Conservation (phyloP, 2,329 filamentous ascomycete species). For the Aspergillus sp. region DNA sequence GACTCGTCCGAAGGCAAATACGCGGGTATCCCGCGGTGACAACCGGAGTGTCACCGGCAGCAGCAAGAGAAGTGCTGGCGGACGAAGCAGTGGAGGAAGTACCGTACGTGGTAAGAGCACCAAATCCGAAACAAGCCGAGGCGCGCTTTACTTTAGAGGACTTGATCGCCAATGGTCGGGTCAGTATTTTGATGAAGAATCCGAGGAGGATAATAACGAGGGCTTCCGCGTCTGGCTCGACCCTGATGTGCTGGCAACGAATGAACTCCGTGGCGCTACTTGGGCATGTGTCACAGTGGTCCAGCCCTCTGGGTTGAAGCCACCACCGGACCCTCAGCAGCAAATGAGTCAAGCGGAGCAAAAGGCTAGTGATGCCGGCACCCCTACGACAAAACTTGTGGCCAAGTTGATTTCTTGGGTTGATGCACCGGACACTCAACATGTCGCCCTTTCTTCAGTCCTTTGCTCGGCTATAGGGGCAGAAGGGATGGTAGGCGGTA, state of each 20-base stretch:
- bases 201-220: conserved; percentile 53
- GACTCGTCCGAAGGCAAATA: conserved; percentile 65
- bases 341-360: conserved; percentile 68
- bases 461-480: conserved; percentile 74
- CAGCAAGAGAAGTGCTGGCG: conserved; percentile 69
- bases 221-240: conserved; percentile 82
- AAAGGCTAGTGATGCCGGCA: conserved; percentile 56
- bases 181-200: conserved; percentile 76
- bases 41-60: conserved; percentile 77
- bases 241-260: conserved; percentile 69
- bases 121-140: conserved; percentile 57
- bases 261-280: conserved; percentile 71
- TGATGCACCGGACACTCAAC: conserved; percentile 78
- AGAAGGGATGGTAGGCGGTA: conserved; percentile 74
- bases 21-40: conserved; percentile 65
- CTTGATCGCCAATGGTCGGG: conserved; percentile 68
- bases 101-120: conserved; percentile 61
- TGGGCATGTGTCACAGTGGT: conserved; percentile 86
- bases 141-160: conserved; percentile 71
- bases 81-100: conserved; percentile 68
- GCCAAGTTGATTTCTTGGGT: conserved; percentile 78
- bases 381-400: conserved; percentile 66
- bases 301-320: conserved; percentile 73
- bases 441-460: conserved; percentile 73
- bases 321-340: conserved; percentile 67